phyloP scores from a whole-genome alignment of 192 early-diverging fungal genomes.

The Entomortierella chlamydospora region DNA sequence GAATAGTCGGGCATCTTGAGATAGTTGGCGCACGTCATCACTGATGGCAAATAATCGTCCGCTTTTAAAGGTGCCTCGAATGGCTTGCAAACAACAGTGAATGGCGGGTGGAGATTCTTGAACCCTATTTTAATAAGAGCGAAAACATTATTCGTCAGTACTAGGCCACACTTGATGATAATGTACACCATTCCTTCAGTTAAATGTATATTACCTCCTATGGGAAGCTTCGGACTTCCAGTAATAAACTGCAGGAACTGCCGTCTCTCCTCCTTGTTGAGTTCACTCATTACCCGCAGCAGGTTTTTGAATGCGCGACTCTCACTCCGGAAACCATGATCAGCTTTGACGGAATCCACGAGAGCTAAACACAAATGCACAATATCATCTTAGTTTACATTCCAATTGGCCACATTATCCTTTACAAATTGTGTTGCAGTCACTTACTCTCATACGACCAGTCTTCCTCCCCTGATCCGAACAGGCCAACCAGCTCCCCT shows the following conservation, averaged over 20 bases:
- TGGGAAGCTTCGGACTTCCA: conserved; percentile 88
- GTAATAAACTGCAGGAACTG: conserved; percentile 90
- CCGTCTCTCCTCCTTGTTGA: conserved; percentile 72
- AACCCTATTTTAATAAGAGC: conserved; percentile 75
- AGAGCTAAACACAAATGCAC: conserved; percentile 59
- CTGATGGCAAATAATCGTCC: conserved; percentile 89
- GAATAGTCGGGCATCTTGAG: conserved; percentile 93
- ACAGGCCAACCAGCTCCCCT: conserved; percentile 76
- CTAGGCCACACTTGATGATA: no score
- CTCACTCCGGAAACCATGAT: conserved; percentile 85
- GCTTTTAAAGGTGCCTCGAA: conserved; percentile 69
- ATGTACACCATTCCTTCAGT: neutral
- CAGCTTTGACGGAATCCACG: conserved; percentile 77
- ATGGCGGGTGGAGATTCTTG: conserved; percentile 79
- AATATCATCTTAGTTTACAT: neutral
- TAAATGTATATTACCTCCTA: conserved; percentile 69
- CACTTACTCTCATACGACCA: conserved; percentile 78
- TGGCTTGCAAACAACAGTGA: conserved; percentile 89
- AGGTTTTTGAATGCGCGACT: conserved; percentile 76
- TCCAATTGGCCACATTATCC: neutral
- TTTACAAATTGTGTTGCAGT: no score
- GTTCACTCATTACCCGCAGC: conserved; percentile 73
- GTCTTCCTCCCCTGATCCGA: conserved; percentile 79
- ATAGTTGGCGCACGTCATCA: conserved; percentile 98
- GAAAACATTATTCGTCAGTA: no score